A percentile compares a stretch with the other conserved stretches of the same genome.
phyloP scores from a whole-genome alignment of 495 filamentous ascomycete genomes.

The Hypoxylon rickii region DNA sequence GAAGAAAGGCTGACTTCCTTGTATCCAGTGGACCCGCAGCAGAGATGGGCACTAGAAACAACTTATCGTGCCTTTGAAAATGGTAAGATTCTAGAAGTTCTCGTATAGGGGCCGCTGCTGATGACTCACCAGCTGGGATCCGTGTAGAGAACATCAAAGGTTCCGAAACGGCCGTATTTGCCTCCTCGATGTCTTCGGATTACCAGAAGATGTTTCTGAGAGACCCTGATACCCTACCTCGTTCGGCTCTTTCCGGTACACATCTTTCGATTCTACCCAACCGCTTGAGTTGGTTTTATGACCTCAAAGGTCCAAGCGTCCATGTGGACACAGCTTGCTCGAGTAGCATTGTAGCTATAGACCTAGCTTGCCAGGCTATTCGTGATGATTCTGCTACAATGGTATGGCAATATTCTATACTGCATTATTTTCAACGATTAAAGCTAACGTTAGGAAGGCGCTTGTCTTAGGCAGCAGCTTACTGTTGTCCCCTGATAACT shows the following conservation, averaged over 20 bases:
- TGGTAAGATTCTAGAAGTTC: too few species aligned
- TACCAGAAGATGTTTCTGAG: constrained; percentile 46
- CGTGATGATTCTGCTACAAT: neutral
- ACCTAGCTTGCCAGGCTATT: constrained; percentile 21
- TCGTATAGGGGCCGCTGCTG: too few species aligned
- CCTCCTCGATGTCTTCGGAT: constrained; percentile 53
- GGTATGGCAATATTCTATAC: too few species aligned
- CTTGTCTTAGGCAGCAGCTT: neutral
- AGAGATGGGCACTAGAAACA: constrained; percentile 52
- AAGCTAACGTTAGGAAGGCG: too few species aligned
- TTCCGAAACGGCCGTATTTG: constrained; percentile 55
- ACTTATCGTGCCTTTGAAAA: constrained; percentile 59
- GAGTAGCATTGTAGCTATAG: constrained; percentile 25
- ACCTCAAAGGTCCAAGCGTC: constrained; percentile 43
- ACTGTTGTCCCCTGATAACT: neutral
- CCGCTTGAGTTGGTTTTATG: constrained; percentile 50
- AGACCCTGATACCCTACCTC: constrained; percentile 48
- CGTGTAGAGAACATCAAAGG: constrained; percentile 45
- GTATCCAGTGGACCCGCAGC: constrained; percentile 42
- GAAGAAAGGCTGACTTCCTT: too few species aligned
- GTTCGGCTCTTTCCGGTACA: constrained; percentile 51
- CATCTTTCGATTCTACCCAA: constrained; percentile 49
- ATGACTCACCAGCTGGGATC: constrained; percentile 36
- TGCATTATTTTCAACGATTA: too few species aligned
- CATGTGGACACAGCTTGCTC: constrained; percentile 39